Percentiles rank a stretch among this genome's conserved stretches.
These are phyloP conservation scores for Lipomyces lipofer DNA, from an alignment of 805 yeast genomes.

Conservation along the genomic window DNA sequence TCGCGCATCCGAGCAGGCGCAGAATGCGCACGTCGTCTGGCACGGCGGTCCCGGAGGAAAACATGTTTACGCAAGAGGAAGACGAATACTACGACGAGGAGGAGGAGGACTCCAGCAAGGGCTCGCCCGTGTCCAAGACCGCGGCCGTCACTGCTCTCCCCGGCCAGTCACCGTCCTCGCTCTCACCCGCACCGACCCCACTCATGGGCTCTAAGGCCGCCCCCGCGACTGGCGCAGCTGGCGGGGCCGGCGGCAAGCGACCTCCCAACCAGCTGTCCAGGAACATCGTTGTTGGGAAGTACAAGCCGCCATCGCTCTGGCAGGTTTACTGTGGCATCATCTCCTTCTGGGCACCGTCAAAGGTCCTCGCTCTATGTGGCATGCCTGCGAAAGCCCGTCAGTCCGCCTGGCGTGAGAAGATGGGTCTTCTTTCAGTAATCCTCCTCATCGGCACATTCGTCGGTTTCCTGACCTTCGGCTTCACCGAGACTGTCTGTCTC, in stretches of 20 bases:
- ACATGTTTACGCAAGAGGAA: neutral
- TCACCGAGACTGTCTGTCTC: constrained; percentile 78
- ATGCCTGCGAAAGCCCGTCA: constrained; percentile 78
- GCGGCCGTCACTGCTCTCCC: neutral
- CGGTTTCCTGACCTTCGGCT: constrained; percentile 87
- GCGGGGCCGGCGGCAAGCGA: too few relatives aligned
- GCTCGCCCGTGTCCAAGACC: constrained; percentile 14
- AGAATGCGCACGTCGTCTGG: too few relatives aligned
- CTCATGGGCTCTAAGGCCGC: neutral
- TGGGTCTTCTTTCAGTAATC: constrained; percentile 78
- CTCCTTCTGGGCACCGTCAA: constrained; percentile 92
- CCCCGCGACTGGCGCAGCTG: neutral
- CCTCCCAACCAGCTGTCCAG: neutral
- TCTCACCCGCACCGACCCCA: neutral
- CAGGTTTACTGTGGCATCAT: constrained; percentile 71
- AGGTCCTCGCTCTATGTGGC: constrained; percentile 69
- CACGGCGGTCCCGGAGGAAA: neutral
- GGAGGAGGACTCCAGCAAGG: constrained; percentile 20
- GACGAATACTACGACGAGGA: constrained; percentile 9
- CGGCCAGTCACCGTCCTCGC: neutral
- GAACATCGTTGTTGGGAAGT: neutral
- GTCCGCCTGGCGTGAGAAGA: constrained; percentile 96
- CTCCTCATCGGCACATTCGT: constrained; percentile 70
- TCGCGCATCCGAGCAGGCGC: neutral
- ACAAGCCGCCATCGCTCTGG: constrained; percentile 54